Conservation (phyloP, 1,284 basidiomycete species). For the Rhodotorula sp. region DNA sequence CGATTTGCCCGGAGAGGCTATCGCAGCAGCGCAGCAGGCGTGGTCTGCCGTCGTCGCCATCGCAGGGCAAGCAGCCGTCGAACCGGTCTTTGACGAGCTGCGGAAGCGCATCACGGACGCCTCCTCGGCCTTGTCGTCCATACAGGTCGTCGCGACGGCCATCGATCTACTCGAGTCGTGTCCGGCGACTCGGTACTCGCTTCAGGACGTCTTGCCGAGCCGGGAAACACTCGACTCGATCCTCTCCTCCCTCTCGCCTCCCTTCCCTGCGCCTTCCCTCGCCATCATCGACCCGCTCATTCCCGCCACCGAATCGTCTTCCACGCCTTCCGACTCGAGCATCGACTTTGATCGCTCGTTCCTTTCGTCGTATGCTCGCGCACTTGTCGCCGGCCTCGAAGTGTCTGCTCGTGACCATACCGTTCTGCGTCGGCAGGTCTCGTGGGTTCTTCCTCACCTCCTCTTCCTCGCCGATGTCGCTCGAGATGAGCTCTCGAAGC, state of each 20-base stretch:
- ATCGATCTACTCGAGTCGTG: conserved; percentile 5
- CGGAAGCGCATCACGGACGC: conserved; percentile 1
- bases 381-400: conserved; percentile 61
- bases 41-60: conserved; percentile 1
- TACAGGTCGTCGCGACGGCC: conserved; percentile 19
- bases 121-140: background rate
- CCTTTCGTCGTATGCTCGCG: conserved; percentile 65
- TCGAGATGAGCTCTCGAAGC: conserved; percentile 56
- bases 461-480: conserved; percentile 50
- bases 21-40: conserved; percentile 21
- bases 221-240: background rate
- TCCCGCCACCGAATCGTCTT: conserved; percentile 33
- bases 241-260: background rate
- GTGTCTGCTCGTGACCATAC: conserved; percentile 64
- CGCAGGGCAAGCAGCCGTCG: background rate
- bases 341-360: conserved; percentile 55
- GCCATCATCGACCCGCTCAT: conserved; percentile 50
- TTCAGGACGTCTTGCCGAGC: conserved; percentile 10
- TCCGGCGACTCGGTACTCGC: background rate
- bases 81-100: background rate
- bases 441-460: conserved; percentile 56
- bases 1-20: conserved; percentile 13
- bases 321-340: conserved; percentile 41
- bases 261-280: conserved; percentile 38
- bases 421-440: conserved; percentile 59